A percentile compares a stretch with the other conserved stretches of the same genome.
Evolutionary conservation across 305 asterid species (phyloP).

Genomic region (Solanum hybrid): DNA sequence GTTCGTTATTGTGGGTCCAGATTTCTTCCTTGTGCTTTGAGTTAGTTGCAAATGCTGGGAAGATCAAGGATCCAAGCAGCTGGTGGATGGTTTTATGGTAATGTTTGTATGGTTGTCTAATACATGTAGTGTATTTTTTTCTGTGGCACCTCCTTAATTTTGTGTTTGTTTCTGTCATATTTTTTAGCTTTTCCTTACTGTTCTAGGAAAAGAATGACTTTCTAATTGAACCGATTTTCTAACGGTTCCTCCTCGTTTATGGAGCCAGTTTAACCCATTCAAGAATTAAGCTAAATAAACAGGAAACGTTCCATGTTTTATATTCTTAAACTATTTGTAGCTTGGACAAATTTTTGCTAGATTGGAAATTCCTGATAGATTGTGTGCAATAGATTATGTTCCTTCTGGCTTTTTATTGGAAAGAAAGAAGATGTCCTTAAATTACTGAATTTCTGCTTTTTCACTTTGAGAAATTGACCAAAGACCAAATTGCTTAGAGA

Average conservation of each 20-base stretch:
- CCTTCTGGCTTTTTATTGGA: neutral
- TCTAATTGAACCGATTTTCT: neutral
- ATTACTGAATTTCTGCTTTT: neutral
- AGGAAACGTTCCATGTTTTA: neutral
- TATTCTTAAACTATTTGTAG: neutral
- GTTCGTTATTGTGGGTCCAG: neutral
- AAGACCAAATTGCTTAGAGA: neutral
- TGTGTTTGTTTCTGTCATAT: neutral
- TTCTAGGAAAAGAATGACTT: neutral
- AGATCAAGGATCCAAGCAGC: conserved; percentile 5
- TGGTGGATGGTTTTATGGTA: conserved; percentile 3
- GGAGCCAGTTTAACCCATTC: neutral
- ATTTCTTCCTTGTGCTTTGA: neutral
- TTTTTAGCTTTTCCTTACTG: neutral
- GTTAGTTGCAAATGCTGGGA: neutral
- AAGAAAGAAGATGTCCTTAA: neutral
- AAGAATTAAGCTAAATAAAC: neutral
- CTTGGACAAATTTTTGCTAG: neutral
- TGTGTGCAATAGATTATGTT: neutral
- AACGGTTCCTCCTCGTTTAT: neutral
- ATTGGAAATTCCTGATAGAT: neutral
- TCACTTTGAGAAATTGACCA: neutral
- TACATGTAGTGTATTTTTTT: neutral
- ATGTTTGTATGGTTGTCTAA: neutral
- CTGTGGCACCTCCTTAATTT: neutral